phyloP scores from a whole-genome alignment of 2,329 filamentous ascomycete genomes.

The Ambrosiella beaveri region DNA sequence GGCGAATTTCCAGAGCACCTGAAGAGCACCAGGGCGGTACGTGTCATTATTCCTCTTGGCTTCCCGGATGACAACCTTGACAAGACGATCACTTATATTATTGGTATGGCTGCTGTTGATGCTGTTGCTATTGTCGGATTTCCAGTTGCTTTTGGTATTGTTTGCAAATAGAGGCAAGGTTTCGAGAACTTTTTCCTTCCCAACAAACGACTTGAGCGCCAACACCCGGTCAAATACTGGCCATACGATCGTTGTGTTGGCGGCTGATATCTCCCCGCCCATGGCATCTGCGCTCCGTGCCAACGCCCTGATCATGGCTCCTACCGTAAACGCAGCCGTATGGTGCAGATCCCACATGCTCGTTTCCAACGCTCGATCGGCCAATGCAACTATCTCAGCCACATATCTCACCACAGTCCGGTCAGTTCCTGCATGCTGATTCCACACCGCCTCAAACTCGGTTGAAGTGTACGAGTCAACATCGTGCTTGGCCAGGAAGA shows the following conservation, averaged over 20 bases:
- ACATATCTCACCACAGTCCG: constrained; percentile 72
- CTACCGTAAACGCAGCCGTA: constrained; percentile 64
- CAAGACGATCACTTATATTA: constrained; percentile 41
- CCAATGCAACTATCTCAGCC: constrained; percentile 58
- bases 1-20: constrained; percentile 55
- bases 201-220: constrained; percentile 77
- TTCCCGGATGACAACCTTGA: constrained; percentile 70
- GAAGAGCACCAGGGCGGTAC: constrained; percentile 63
- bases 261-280: constrained; percentile 37
- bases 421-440: constrained; percentile 71
- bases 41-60: constrained; percentile 78
- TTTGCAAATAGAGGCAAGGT: constrained; percentile 65
- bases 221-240: constrained; percentile 67
- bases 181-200: constrained; percentile 71
- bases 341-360: constrained; percentile 85
- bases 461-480: constrained; percentile 61
- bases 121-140: constrained; percentile 11
- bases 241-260: constrained; percentile 54
- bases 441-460: constrained; percentile 74
- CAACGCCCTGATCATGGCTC: constrained; percentile 52
- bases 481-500: constrained; percentile 79
- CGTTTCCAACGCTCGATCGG: constrained; percentile 52
- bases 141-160: constrained; percentile 42
- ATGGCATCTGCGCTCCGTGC: constrained; percentile 38
- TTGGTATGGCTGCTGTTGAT: neutral